Percentiles rank a stretch among this genome's conserved stretches.
Conservation (phyloP, 441 rosid species). For the Arabidopsis lyrata region DNA sequence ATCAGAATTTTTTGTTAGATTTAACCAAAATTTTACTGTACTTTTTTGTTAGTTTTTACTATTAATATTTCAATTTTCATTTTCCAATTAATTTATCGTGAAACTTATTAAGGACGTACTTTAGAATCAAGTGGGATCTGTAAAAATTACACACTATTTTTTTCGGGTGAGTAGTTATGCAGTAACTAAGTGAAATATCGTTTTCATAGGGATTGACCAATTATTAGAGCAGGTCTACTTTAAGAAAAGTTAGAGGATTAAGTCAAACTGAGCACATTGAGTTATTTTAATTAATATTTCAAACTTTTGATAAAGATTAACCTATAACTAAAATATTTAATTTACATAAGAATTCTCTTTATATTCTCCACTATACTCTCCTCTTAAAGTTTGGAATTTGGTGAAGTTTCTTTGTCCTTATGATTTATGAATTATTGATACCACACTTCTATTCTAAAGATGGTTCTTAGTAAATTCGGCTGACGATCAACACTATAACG, state of each 20-base stretch:
- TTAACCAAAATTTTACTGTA: too few relatives aligned
- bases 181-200: neutral
- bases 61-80: too few relatives aligned
- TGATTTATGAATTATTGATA: neutral
- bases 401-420: slow-evolving; percentile 26
- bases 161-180: neutral
- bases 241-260: neutral
- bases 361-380: slow-evolving; percentile 21
- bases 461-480: neutral
- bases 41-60: too few relatives aligned
- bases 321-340: neutral
- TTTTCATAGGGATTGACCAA: slow-evolving; percentile 20
- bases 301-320: slow-evolving; percentile 2
- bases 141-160: too few relatives aligned
- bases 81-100: too few relatives aligned
- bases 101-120: too few relatives aligned
- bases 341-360: neutral
- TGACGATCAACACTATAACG: neutral
- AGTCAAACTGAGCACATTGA: slow-evolving; percentile 15
- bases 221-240: slow-evolving; percentile 9
- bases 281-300: neutral
- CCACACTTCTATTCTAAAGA: neutral
- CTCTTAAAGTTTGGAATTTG: slow-evolving; percentile 1
- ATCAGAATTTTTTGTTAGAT: too few relatives aligned
- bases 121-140: too few relatives aligned